Base-by-base conservation (phyloP, 176 grass and related monocot species). In the Miscanthus lutarioriparius region DNA sequence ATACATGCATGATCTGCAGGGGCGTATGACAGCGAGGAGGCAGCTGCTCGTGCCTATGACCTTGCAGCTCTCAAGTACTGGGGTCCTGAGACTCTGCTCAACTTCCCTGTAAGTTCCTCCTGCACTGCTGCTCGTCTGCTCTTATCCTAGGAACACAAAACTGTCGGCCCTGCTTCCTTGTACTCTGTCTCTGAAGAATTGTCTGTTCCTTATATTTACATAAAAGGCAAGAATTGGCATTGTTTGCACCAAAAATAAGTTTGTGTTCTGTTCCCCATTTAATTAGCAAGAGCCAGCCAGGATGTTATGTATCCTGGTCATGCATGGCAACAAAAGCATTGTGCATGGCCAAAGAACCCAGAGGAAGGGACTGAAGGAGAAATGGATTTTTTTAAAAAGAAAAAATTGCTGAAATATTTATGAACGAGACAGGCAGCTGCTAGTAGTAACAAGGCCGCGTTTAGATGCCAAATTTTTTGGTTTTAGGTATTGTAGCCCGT, bases 51-150 rank as follows among this genome's bases (percentile, higher is more conserved):
- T 30, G 85, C 93, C 1, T 91, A 99, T 19, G 96, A 99, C 70
- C 91, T 96, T 45, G 96, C 93, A n/a, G 91, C 96, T 53, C 86
- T 99, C 32, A 99, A 96, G 67, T 94, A 96, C 43, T 99, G 91
- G 96, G 96, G 91, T 44, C 70, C 91, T 56, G 89, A 89, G 51
- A 88, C 89, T 23, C 62, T 70, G 11, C 89, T 99, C 13, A 96
- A 96, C 79, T 99, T 99, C 76, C 48, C 91, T 13, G 96, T 99
- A 92, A 85, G 80, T 62, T 49, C 62, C 8, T 49, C 28, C 12
- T 65, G 12, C 63, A 28, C 62, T 65, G 12, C 26, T 22, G 5
- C 5, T 14, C 58, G 0, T 11, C n/a, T 25, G 23, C n/a, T 13
- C 25, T 23, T 26, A 27, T 63, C 64, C 40, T 44, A 49, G 19